Evolutionary conservation across 805 yeast genomes (phyloP), one percentile per base, ranked within the genome.

Genomic region (Sporopachydermia quercuum): DNA sequence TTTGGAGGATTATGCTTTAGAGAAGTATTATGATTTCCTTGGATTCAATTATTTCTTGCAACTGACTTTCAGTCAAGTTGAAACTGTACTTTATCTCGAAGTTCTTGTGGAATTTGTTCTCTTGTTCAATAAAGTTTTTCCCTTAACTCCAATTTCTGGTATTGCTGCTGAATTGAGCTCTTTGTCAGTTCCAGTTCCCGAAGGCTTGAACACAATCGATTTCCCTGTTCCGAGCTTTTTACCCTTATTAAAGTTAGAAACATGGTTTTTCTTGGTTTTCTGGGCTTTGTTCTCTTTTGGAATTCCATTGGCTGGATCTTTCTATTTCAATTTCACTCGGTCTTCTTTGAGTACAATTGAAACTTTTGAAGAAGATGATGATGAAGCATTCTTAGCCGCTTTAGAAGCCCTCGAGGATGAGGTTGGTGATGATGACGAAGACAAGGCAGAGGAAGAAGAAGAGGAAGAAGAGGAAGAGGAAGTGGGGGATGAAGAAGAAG

Each of bases 281-380:
- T 57, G 56, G 56, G 36, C 40, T 17, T 35, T 33, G 2, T 42
- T 47, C 4, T 40, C 50, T 18, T 41, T 57, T 15, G 39, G 37
- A 14, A 27, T 53, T 6, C 65, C 65, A 13, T 40, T 55, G 40
- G 33, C 50, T 4, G 40, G 45, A 13, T 42, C 61, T 8, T 52
- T 45, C 42, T 49, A 51, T 27, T 38, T 59, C 45, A 61, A 60
- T 45, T 61, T 59, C 49, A 51, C 61, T 18, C 41, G 44, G 15
- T 41, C 42, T 36, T 17, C 40, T 37, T 16, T 37, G 14, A 38
- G 37, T 30, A 39, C 40, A 8, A 42, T 41, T 27, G 44, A 41
- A 40, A 23, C 30, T 23, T 23, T 23, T 23, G 30, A 36, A 44
- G 39, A 40, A 37, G 35, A 42, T 30, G 38, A 19, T 36, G 14